Base-by-base conservation (phyloP, 192 early-diverging fungal genomes). In the Geranomyces variabilis region DNA sequence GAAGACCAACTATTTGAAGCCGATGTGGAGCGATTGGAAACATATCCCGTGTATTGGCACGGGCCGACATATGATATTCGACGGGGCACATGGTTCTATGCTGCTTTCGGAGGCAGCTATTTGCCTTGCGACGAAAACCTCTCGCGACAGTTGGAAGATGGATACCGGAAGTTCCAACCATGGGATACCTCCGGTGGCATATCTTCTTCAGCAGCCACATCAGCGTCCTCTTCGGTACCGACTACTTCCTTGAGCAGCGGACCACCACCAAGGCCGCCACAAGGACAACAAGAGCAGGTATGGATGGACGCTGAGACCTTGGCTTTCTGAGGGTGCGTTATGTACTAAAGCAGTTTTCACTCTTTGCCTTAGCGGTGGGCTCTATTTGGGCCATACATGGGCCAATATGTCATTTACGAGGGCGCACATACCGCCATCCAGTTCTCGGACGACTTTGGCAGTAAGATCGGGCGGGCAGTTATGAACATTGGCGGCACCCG, bases 1-100 rank as follows among this genome's bases (percentile, higher is more conserved):
- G 91, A 94, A 66, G 93, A 94, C 67, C 76, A 88, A 67, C 75
- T 94, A 31, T 93, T 89, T 79, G 90, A 94, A 77, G 92, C 92
- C 26, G 83, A 93, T 75, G 86, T 94, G 24, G 70, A 79, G 24
- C 85, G 87, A 33, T 79, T 83, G 69, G 89, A 87, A 59, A 86
- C 93, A 24, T 84, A 80, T 59, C 88, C 89, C 26, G 85, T 91
- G 1, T 95, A 93, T 74, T 95, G 93, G 93, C 76, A 87, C 53
- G 93, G 93, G 6, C 88, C 91, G 1, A 87, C 83, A 1, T 93
- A 89, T 76, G 92, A 94, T 46, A 87, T 95, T 44, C 81, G 90
- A 49, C 81, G 93, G 22, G 91, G 90, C 0, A 92, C 91, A 0
- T 95, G 93, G 93, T 95, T 95, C 79, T 79, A 88, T 63, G 80